A percentile compares a stretch with the other conserved stretches of the same genome.
These are phyloP conservation scores for Pittosporum tobira DNA, from an alignment of 129 eudicot species.

Conservation along the genomic window DNA sequence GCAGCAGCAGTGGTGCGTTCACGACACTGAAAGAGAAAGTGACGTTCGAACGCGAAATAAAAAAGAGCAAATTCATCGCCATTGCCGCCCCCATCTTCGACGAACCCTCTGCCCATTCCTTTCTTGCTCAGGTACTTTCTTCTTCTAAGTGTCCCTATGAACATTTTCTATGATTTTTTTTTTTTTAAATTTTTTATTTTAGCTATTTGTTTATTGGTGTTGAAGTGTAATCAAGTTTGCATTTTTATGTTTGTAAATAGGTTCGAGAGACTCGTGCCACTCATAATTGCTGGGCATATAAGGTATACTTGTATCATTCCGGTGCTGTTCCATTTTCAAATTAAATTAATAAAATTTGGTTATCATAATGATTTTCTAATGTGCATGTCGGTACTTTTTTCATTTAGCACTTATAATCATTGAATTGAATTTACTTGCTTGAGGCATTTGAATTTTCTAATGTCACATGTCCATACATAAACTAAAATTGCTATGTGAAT, in stretches of 20 bases:
- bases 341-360: background rate
- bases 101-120: slow-evolving; percentile 65
- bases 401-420: background rate
- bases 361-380: background rate
- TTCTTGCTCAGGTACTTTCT: slow-evolving; percentile 54
- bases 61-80: slow-evolving; percentile 94
- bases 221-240: background rate
- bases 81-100: slow-evolving; percentile 62
- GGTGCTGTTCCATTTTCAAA: background rate
- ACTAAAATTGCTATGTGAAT: too few species aligned
- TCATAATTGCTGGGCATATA: slow-evolving; percentile 95
- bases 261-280: slow-evolving; percentile 78
- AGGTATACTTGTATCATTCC: slow-evolving; percentile 34
- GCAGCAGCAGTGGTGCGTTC: slow-evolving; percentile 43
- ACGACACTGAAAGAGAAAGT: slow-evolving; percentile 59
- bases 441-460: background rate
- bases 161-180: background rate
- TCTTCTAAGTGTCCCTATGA: too few species aligned
- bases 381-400: background rate
- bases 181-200: background rate
- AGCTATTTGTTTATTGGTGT: slow-evolving; percentile 14
- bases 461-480: background rate
- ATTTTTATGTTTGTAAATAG: slow-evolving; percentile 26
- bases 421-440: background rate
- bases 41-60: slow-evolving; percentile 63